Conservation (phyloP, 495 filamentous ascomycete genomes). For the Platismatia glauca region DNA sequence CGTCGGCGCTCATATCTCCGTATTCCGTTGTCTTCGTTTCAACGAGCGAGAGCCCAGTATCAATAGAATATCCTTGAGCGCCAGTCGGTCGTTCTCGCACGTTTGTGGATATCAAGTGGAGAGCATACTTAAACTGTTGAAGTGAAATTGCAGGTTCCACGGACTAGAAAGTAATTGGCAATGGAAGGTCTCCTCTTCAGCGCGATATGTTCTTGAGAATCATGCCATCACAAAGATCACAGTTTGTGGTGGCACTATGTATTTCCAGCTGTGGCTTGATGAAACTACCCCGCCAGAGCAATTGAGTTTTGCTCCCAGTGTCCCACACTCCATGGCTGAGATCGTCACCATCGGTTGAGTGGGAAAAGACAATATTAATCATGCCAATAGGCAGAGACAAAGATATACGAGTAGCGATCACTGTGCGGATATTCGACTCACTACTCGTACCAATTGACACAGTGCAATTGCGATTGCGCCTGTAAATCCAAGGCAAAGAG, state of each 20-base stretch:
- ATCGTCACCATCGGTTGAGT: constrained; percentile 1
- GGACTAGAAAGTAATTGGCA: no score
- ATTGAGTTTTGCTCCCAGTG: background rate
- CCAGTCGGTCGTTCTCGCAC: background rate
- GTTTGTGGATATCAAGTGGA: background rate
- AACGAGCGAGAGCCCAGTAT: background rate
- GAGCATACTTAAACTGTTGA: background rate
- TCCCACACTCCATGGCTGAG: background rate
- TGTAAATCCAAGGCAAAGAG: no score
- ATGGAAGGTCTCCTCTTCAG: background rate
- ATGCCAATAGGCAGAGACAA: background rate
- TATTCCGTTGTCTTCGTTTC: no score
- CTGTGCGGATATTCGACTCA: background rate
- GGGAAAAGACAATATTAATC: background rate
- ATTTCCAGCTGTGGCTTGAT: background rate
- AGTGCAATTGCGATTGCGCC: no score
- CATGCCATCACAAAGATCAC: background rate
- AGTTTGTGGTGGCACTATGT: background rate
- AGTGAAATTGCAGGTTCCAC: background rate
- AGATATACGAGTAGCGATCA: background rate
- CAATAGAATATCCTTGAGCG: background rate
- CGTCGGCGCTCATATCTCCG: constrained; percentile 26
- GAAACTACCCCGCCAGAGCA: no score
- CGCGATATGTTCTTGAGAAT: background rate
- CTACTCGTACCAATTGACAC: no score